Conservation (phyloP, 2,329 filamentous ascomycete genomes). For the Neurospora sp. region DNA sequence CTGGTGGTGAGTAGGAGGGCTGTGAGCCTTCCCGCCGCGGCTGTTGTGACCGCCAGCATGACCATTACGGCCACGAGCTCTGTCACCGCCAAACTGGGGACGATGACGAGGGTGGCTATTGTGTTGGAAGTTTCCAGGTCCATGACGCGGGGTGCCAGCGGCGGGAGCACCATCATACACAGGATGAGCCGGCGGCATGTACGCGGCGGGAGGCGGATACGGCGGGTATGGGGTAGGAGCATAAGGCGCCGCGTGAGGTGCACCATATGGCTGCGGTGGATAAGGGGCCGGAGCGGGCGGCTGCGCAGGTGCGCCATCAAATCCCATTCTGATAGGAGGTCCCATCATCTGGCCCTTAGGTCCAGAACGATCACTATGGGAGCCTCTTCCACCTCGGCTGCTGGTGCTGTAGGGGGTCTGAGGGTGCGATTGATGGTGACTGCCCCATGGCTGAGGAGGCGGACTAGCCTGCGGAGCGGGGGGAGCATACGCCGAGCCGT, state of each 20-base stretch:
- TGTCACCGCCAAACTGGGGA: slow-evolving; percentile 28
- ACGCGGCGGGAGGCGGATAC: slow-evolving; percentile 27
- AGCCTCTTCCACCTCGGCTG: slow-evolving; percentile 30
- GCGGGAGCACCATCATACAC: slow-evolving; percentile 22
- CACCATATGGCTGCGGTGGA: slow-evolving; percentile 24
- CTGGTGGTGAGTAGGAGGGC: slow-evolving; percentile 28
- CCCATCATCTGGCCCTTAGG: slow-evolving; percentile 36
- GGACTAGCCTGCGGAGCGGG: slow-evolving; percentile 24
- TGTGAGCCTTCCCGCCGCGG: slow-evolving; percentile 16
- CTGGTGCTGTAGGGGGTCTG: slow-evolving; percentile 25
- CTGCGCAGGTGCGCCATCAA: slow-evolving; percentile 29
- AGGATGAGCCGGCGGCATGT: slow-evolving; percentile 17
- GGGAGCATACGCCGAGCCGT: slow-evolving; percentile 23
- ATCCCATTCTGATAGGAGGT: slow-evolving; percentile 44
- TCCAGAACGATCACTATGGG: slow-evolving; percentile 30
- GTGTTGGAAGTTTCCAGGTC: slow-evolving; percentile 26
- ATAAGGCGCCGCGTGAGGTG: slow-evolving; percentile 22
- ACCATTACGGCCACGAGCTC: slow-evolving; percentile 27
- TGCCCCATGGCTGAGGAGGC: slow-evolving; percentile 33
- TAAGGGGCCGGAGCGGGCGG: slow-evolving; percentile 35
- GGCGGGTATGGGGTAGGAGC: slow-evolving; percentile 23
- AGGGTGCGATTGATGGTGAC: slow-evolving; percentile 21
- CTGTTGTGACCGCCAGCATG: slow-evolving; percentile 14
- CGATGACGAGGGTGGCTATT: slow-evolving; percentile 23
- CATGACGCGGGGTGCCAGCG: slow-evolving; percentile 26